Evolutionary conservation across 352 stramenopile genomes (phyloP).

Genomic region (Ophiocytium majus): DNA sequence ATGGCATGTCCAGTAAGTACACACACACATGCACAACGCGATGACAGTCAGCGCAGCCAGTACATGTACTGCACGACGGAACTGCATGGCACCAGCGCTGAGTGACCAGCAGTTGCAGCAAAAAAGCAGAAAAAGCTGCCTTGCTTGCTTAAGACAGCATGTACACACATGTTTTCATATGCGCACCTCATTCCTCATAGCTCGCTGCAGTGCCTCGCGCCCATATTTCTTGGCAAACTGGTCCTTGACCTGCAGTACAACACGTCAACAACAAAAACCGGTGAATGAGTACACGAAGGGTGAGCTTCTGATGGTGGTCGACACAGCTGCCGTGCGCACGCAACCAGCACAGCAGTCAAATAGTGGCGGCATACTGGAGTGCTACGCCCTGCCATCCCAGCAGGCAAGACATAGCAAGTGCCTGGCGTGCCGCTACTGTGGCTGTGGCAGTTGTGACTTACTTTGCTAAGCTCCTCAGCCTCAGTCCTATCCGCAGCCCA

Average conservation of each 20-base stretch:
- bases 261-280: no score
- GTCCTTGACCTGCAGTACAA: slow-evolving; percentile 37
- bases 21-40: no score
- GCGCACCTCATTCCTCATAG: slow-evolving; percentile 69
- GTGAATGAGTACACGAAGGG: no score
- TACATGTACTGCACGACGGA: no score
- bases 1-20: no score
- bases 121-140: not conserved
- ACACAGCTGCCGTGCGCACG: slow-evolving; percentile 12
- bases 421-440: not conserved
- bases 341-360: not conserved
- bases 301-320: no score
- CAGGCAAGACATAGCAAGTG: not conserved
- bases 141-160: not conserved
- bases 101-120: not conserved
- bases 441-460: not conserved
- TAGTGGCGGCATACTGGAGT: not conserved
- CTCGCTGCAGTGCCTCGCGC: slow-evolving; percentile 71
- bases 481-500: slow-evolving; percentile 80
- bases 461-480: slow-evolving; percentile 62
- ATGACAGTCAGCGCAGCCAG: no score
- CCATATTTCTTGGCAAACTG: slow-evolving; percentile 60
- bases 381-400: not conserved
- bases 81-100: no score
- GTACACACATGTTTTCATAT: not conserved